A percentile compares a stretch with the other conserved stretches of the same genome.
These are phyloP conservation scores for Citrus reticulata DNA, from an alignment of 345 rosid genomes.

Conservation along the genomic window DNA sequence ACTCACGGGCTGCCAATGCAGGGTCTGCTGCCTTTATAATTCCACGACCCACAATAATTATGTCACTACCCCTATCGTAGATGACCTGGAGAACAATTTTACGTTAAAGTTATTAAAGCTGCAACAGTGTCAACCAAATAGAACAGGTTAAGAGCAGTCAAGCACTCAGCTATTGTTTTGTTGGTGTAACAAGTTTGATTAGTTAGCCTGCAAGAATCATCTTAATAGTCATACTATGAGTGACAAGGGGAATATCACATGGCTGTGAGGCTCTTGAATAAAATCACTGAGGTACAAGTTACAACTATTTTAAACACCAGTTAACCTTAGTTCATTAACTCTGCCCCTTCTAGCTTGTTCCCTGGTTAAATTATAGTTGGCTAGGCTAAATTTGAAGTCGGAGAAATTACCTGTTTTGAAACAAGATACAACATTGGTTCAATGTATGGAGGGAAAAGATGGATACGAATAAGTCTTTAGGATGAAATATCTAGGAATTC, in stretches of 20 bases:
- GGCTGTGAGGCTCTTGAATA: background rate
- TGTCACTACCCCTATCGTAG: conserved; percentile 84
- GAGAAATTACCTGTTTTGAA: background rate
- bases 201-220: background rate
- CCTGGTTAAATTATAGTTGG: background rate
- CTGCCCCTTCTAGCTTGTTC: background rate
- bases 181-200: background rate
- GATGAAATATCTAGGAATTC: background rate
- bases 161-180: background rate
- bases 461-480: background rate
- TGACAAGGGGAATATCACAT: background rate
- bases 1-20: conserved; percentile 68
- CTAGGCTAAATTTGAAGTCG: background rate
- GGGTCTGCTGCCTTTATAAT: conserved; percentile 85
- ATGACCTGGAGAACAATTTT: conserved; percentile 52
- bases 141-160: background rate
- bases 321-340: background rate
- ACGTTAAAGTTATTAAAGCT: background rate
- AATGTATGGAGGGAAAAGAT: background rate
- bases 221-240: background rate
- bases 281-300: background rate
- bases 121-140: background rate
- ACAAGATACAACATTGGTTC: background rate
- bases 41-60: conserved; percentile 95
- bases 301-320: too few relatives aligned